Conservation (phyloP, 768 basidiomycete genomes). For the Suillus paluster region DNA sequence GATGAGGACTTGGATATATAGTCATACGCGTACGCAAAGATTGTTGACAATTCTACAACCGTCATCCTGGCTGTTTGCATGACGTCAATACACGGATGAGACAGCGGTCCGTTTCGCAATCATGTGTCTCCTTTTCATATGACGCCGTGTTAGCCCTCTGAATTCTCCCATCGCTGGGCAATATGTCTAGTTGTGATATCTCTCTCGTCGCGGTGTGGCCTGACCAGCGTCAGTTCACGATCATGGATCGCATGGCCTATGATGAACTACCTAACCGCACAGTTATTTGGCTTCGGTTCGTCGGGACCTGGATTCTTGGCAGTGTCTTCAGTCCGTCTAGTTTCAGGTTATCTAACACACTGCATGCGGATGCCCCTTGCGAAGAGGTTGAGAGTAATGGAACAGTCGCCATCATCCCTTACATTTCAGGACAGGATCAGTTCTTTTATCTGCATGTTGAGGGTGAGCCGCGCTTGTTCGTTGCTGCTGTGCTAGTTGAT, state of each 20-base stretch:
- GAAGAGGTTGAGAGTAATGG: neutral
- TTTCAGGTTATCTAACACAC: neutral
- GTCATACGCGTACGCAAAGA: neutral
- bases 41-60: neutral
- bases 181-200: slow-evolving; percentile 1
- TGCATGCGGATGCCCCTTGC: neutral
- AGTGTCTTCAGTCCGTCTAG: neutral
- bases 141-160: neutral
- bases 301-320: slow-evolving; percentile 3
- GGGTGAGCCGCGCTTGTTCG: neutral
- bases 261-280: neutral
- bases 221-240: slow-evolving; percentile 1
- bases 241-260: neutral
- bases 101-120: neutral
- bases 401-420: neutral
- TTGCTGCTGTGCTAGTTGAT: neutral
- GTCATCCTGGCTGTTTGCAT: neutral
- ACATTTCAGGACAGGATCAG: neutral
- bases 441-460: slow-evolving; percentile 4
- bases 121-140: neutral
- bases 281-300: neutral
- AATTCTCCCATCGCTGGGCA: neutral
- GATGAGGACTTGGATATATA: slow-evolving; percentile 93
- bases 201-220: slow-evolving; percentile 10
- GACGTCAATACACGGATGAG: slow-evolving; percentile 2